Percentiles rank a stretch among this genome's conserved stretches.
Conservation (phyloP, 768 basidiomycete species). For the Obba rivulosa region DNA sequence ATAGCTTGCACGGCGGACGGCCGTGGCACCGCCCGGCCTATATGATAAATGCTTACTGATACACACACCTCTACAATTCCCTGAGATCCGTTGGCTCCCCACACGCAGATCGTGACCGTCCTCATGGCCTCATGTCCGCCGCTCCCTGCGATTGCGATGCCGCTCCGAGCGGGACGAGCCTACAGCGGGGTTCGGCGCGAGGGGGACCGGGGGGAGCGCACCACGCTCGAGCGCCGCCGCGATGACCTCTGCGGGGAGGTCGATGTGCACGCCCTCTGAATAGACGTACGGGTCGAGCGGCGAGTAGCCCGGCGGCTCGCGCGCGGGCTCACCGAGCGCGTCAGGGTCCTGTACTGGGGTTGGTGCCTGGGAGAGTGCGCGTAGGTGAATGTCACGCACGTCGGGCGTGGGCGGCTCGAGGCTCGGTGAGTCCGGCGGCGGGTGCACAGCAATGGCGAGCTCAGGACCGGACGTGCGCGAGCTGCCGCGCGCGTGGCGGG, state of each 20-base stretch:
- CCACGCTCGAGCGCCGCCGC: conserved; percentile 81
- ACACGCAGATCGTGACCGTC: neutral
- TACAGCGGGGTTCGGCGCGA: too few relatives aligned
- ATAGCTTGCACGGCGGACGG: neutral
- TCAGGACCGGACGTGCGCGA: conserved; percentile 45
- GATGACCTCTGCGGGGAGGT: conserved; percentile 90
- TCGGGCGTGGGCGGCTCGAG: conserved; percentile 86
- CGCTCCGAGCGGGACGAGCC: conserved; percentile 26
- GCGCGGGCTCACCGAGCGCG: conserved; percentile 31
- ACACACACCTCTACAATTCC: neutral
- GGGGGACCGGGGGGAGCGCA: conserved; percentile 39
- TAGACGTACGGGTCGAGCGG: conserved; percentile 84
- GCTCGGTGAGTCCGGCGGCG: conserved; percentile 76
- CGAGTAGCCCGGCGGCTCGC: conserved; percentile 80
- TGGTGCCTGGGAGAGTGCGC: conserved; percentile 38
- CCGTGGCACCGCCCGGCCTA: too few relatives aligned
- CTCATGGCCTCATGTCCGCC: conserved; percentile 18
- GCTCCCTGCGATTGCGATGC: conserved; percentile 42
- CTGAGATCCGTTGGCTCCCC: neutral
- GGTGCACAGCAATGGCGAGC: conserved; percentile 65
- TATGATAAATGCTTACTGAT: too few relatives aligned
- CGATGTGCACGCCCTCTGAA: conserved; percentile 86
- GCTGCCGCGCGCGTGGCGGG: conserved; percentile 26
- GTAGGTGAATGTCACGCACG: conserved; percentile 75
- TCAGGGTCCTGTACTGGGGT: conserved; percentile 25